phyloP scores from a whole-genome alignment of 2,329 filamentous ascomycete species.

The Basipetospora chlamydospora region DNA sequence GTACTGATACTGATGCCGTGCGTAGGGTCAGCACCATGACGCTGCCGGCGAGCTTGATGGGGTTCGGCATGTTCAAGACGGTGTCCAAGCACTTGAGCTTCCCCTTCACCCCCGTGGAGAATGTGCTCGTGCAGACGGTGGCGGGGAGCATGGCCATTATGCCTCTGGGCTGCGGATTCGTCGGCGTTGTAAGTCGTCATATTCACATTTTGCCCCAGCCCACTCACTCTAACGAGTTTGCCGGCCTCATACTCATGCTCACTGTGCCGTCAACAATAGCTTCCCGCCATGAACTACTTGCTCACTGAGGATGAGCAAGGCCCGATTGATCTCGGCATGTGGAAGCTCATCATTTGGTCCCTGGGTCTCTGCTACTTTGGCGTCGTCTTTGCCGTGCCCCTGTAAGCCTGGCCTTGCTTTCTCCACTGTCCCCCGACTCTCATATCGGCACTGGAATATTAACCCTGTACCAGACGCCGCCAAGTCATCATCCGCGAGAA shows the following conservation, averaged over 20 bases:
- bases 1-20: not conserved
- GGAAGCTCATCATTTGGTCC: constrained; percentile 78
- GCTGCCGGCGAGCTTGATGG: constrained; percentile 88
- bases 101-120: constrained; percentile 89
- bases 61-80: constrained; percentile 83
- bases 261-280: constrained; percentile 27
- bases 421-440: not conserved
- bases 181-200: constrained; percentile 53
- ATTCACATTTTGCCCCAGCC: not conserved
- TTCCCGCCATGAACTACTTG: constrained; percentile 83
- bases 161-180: constrained; percentile 89
- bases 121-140: constrained; percentile 91
- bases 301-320: constrained; percentile 65
- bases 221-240: not conserved
- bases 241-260: no score
- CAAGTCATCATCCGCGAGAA: constrained; percentile 91
- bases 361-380: constrained; percentile 92
- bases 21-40: constrained; percentile 61
- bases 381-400: constrained; percentile 85
- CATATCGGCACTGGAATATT: no score
- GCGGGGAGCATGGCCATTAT: constrained; percentile 93
- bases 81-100: constrained; percentile 57
- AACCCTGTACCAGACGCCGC: no score
- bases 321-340: constrained; percentile 54
- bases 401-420: constrained; percentile 32